Evolutionary conservation across 2,329 filamentous ascomycete genomes (phyloP).

Genomic region (Xylariaceae sp.): DNA sequence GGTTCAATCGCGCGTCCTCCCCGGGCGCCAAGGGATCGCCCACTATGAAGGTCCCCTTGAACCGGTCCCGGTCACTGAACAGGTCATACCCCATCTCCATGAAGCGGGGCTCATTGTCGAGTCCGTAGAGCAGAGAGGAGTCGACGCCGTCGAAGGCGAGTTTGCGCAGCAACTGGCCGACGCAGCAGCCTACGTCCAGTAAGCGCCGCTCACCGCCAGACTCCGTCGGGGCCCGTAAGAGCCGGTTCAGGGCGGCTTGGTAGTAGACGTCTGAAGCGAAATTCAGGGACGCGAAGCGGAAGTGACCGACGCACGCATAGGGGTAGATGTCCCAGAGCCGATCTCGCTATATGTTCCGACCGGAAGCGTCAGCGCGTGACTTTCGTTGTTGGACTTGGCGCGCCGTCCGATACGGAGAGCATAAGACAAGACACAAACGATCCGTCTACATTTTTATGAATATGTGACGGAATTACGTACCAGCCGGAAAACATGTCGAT

Average conservation of each 20-base stretch:
- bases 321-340: slow-evolving; percentile 42
- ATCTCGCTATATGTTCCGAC: slow-evolving; percentile 35
- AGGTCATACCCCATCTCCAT: slow-evolving; percentile 58
- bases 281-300: slow-evolving; percentile 44
- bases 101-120: slow-evolving; percentile 46
- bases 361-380: slow-evolving; percentile 3
- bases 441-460: not conserved
- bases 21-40: slow-evolving; percentile 43
- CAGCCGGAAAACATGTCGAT: slow-evolving; percentile 28
- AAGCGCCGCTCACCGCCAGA: slow-evolving; percentile 32
- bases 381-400: not conserved
- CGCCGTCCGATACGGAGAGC: not conserved
- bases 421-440: no score
- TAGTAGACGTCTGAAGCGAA: slow-evolving; percentile 40
- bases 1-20: slow-evolving; percentile 23
- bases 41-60: slow-evolving; percentile 45
- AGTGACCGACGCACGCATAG: slow-evolving; percentile 44
- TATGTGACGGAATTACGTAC: slow-evolving; percentile 16
- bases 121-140: slow-evolving; percentile 44
- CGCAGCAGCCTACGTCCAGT: slow-evolving; percentile 47
- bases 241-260: slow-evolving; percentile 38
- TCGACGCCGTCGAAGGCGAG: slow-evolving; percentile 46
- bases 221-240: slow-evolving; percentile 31
- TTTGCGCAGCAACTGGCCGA: slow-evolving; percentile 47
- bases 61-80: slow-evolving; percentile 51